Evolutionary conservation across 805 yeast species (phyloP).

Genomic region (Alloascoidea africana): DNA sequence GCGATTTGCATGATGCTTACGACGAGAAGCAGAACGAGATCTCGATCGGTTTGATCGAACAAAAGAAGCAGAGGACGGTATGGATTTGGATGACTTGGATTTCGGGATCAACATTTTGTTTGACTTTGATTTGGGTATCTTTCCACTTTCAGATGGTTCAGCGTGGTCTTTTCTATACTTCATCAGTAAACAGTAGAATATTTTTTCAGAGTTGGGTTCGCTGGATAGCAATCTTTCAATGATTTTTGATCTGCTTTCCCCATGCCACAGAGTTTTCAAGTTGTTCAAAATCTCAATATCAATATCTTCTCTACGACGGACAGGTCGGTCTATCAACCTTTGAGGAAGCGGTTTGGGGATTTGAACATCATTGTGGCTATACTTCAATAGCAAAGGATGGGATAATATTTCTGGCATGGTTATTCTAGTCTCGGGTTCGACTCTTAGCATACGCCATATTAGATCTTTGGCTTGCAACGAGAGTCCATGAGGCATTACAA

Average conservation of each 20-base stretch:
- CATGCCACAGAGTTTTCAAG: conserved; percentile 70
- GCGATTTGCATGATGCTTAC: no score
- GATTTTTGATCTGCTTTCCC: conserved; percentile 41
- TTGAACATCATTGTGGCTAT: conserved; percentile 12
- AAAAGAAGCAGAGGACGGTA: no score
- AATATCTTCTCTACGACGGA: conserved; percentile 29
- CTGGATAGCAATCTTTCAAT: conserved; percentile 35
- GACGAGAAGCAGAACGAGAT: no score
- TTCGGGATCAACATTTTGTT: no score
- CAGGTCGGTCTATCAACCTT: conserved; percentile 18
- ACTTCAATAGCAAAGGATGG: conserved; percentile 34
- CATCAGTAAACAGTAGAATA: conserved; percentile 60
- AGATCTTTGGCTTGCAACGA: conserved; percentile 57
- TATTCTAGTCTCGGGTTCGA: conserved; percentile 50
- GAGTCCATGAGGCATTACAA: conserved; percentile 53
- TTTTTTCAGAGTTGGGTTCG: conserved; percentile 60
- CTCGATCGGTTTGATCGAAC: no score
- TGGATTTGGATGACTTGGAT: no score
- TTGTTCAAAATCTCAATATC: conserved; percentile 66
- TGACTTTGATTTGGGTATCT: no score
- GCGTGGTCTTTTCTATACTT: conserved; percentile 61
- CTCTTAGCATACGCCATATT: conserved; percentile 47
- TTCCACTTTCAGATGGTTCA: no score
- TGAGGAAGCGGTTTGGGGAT: conserved; percentile 8
- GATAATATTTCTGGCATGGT: conserved; percentile 40